These are phyloP conservation scores for Solanum ossicruentum DNA, from an alignment of 257 asterid genomes.

Conservation along the genomic window DNA sequence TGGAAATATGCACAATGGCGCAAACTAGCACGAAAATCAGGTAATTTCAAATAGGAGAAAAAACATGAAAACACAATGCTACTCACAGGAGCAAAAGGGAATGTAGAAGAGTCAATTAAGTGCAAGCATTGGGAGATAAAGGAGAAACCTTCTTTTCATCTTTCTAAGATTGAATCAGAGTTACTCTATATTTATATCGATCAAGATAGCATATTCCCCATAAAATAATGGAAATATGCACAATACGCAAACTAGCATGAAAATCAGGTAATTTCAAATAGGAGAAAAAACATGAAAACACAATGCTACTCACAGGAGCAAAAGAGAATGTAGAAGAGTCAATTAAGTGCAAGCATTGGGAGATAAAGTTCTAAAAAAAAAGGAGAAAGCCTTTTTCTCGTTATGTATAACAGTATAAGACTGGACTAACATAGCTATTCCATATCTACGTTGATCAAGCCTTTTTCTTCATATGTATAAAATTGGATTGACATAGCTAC, in stretches of 20 bases:
- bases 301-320: background rate
- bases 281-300: background rate
- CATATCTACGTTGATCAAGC: background rate
- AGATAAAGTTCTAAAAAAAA: background rate
- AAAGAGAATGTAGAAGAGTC: background rate
- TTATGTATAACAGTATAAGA: background rate
- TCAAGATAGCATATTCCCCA: background rate
- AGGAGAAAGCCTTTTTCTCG: background rate
- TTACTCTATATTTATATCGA: background rate
- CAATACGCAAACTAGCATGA: background rate
- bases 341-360: background rate
- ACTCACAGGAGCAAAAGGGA: background rate
- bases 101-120: background rate
- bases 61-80: background rate
- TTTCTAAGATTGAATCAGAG: background rate
- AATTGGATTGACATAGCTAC: background rate
- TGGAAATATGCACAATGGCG: background rate
- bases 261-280: background rate
- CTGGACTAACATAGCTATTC: background rate
- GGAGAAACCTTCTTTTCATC: background rate
- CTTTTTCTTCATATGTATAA: background rate
- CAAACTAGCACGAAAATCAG: background rate
- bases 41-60: background rate
- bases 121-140: background rate
- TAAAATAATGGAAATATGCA: background rate